A percentile compares a stretch with the other conserved stretches of the same genome.
phyloP scores from a whole-genome alignment of 306 rosid genomes.

The Quillaja saponaria region DNA sequence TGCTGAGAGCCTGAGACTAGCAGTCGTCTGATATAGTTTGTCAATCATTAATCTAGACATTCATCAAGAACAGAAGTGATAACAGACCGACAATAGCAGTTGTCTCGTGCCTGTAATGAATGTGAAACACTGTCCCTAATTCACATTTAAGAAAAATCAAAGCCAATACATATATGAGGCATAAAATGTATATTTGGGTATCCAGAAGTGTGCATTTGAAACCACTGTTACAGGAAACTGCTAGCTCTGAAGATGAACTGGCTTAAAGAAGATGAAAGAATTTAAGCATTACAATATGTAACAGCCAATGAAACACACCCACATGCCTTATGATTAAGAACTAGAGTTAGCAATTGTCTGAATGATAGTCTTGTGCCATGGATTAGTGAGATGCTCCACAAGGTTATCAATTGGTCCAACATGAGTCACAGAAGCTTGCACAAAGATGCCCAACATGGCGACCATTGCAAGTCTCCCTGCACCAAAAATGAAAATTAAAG shows the following conservation, averaged over 20 bases:
- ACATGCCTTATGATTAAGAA: conserved; percentile 33
- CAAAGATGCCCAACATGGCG: conserved; percentile 86
- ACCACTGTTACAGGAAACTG: too few species aligned
- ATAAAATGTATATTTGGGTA: too few species aligned
- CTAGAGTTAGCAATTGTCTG: conserved; percentile 63
- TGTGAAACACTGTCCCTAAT: too few species aligned
- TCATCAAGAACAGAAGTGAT: too few species aligned
- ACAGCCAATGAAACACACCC: conserved; percentile 17
- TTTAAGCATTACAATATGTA: not conserved
- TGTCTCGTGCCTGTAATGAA: too few species aligned
- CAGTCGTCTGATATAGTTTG: too few species aligned
- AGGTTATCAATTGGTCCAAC: conserved; percentile 94
- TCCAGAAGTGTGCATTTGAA: too few species aligned
- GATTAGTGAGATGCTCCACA: conserved; percentile 84
- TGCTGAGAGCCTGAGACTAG: too few species aligned
- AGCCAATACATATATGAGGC: too few species aligned
- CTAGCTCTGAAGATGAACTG: conserved; percentile 1
- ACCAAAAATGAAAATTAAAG: conserved; percentile 10
- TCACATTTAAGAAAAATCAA: too few species aligned
- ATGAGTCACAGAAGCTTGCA: conserved; percentile 87
- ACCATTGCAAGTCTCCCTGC: conserved; percentile 88
- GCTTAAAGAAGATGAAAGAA: not conserved
- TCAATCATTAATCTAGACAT: too few species aligned
- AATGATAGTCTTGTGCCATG: conserved; percentile 85
- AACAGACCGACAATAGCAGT: too few species aligned